Percentiles rank a stretch among this genome's conserved stretches.
Evolutionary conservation across 495 filamentous ascomycete genomes (phyloP).

Genomic region (Acidomyces sp.): DNA sequence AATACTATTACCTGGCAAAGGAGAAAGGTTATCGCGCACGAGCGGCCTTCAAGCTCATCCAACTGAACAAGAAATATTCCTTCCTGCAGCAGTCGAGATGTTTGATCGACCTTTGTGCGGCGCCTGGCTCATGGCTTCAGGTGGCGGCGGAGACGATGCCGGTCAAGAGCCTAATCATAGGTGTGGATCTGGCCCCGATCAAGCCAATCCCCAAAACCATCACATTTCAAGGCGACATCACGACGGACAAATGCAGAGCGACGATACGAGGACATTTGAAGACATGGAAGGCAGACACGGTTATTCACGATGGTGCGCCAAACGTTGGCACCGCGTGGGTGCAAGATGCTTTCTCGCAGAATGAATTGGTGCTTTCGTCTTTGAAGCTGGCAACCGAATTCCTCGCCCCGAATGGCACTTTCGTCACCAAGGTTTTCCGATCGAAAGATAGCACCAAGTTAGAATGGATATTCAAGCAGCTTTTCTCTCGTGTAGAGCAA

Average conservation of each 20-base stretch:
- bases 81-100: slow-evolving; percentile 96
- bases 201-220: slow-evolving; percentile 89
- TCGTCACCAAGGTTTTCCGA: slow-evolving; percentile 95
- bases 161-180: slow-evolving; percentile 74
- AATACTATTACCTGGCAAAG: slow-evolving; percentile 86
- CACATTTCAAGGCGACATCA: slow-evolving; percentile 95
- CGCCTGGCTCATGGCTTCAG: slow-evolving; percentile 97
- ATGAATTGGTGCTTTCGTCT: slow-evolving; percentile 82
- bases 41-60: slow-evolving; percentile 96
- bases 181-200: slow-evolving; percentile 90
- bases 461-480: slow-evolving; percentile 94
- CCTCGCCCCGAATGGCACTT: slow-evolving; percentile 74
- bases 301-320: slow-evolving; percentile 96
- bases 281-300: slow-evolving; percentile 91
- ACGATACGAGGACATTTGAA: slow-evolving; percentile 84
- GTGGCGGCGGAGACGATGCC: slow-evolving; percentile 95
- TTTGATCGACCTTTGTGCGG: slow-evolving; percentile 90
- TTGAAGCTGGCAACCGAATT: slow-evolving; percentile 93
- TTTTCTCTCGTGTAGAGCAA: slow-evolving; percentile 87
- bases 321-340: slow-evolving; percentile 98
- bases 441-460: slow-evolving; percentile 96
- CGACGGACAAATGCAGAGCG: slow-evolving; percentile 89
- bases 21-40: slow-evolving; percentile 96
- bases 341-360: slow-evolving; percentile 96
- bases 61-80: slow-evolving; percentile 97